Conservation (phyloP, 768 basidiomycete genomes). For the Lentinula lateritia region DNA sequence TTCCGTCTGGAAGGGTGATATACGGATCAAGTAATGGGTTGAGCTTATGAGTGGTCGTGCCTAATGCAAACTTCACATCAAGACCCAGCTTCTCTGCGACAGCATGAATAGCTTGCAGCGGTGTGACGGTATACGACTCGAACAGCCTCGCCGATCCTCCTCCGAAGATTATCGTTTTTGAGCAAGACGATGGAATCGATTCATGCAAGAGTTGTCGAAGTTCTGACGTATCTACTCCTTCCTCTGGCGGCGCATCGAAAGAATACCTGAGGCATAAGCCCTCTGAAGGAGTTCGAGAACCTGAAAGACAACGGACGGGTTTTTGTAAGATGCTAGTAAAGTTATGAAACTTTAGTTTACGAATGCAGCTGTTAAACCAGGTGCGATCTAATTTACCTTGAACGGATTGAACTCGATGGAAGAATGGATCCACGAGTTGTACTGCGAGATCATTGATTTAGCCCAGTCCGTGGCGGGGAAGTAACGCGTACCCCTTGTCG, state of each 20-base stretch:
- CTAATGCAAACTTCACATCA: slow-evolving; percentile 41
- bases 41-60: slow-evolving; percentile 37
- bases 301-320: slow-evolving; percentile 17
- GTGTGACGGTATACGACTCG: slow-evolving; percentile 50
- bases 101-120: slow-evolving; percentile 47
- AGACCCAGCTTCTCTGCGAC: slow-evolving; percentile 36
- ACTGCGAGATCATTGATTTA: slow-evolving; percentile 20
- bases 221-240: slow-evolving; percentile 39
- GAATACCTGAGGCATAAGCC: slow-evolving; percentile 49
- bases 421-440: no score
- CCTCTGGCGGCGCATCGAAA: slow-evolving; percentile 47
- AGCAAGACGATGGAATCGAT: slow-evolving; percentile 53
- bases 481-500: slow-evolving; percentile 72
- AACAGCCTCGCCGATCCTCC: slow-evolving; percentile 54
- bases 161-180: slow-evolving; percentile 58
- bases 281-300: slow-evolving; percentile 42
- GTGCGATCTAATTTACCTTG: no score
- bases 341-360: no score
- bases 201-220: slow-evolving; percentile 41
- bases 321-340: no score
- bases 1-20: slow-evolving; percentile 25
- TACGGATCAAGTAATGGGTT: slow-evolving; percentile 46
- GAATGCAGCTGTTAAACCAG: no score
- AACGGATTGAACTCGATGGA: no score
- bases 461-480: background rate